Percentiles rank a stretch among this genome's conserved stretches.
Evolutionary conservation across 139 green algal genomes (phyloP).

Genomic region (Coelastrella sp.): DNA sequence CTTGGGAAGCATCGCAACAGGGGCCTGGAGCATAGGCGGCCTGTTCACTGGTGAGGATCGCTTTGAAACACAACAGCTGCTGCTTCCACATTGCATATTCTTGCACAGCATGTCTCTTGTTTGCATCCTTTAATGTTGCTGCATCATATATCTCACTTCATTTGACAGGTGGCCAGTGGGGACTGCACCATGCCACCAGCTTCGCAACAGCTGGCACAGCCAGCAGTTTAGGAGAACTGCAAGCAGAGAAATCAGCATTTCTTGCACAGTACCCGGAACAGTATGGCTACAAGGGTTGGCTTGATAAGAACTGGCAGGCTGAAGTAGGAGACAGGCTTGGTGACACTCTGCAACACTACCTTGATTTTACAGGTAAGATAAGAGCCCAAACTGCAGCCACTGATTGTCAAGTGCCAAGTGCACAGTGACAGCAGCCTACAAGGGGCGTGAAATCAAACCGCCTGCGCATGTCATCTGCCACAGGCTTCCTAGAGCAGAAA

Average conservation of each 20-base stretch:
- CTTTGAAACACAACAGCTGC: too few species aligned
- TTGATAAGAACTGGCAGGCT: slow-evolving; percentile 16
- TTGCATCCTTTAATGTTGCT: too few species aligned
- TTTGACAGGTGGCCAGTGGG: too few species aligned
- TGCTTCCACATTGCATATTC: too few species aligned
- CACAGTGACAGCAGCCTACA: neutral
- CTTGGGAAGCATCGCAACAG: neutral
- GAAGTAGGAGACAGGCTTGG: slow-evolving; percentile 35
- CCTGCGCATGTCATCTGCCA: too few species aligned
- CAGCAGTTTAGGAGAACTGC: neutral
- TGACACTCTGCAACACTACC: slow-evolving; percentile 11
- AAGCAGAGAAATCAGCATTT: slow-evolving; percentile 35
- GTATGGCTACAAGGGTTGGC: slow-evolving; percentile 39
- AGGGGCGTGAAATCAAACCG: too few species aligned
- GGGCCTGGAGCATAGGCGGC: neutral
- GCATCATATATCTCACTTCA: too few species aligned
- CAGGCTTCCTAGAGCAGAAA: too few species aligned
- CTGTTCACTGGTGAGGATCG: neutral
- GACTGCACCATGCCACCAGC: too few species aligned
- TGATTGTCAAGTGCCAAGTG: neutral
- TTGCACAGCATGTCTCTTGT: too few species aligned
- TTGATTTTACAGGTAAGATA: slow-evolving; percentile 32
- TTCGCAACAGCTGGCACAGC: neutral
- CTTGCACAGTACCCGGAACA: neutral
- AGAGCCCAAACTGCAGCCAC: neutral